Base-by-base conservation (phyloP, 2,329 filamentous ascomycete species). In the Colletotrichum musicola region DNA sequence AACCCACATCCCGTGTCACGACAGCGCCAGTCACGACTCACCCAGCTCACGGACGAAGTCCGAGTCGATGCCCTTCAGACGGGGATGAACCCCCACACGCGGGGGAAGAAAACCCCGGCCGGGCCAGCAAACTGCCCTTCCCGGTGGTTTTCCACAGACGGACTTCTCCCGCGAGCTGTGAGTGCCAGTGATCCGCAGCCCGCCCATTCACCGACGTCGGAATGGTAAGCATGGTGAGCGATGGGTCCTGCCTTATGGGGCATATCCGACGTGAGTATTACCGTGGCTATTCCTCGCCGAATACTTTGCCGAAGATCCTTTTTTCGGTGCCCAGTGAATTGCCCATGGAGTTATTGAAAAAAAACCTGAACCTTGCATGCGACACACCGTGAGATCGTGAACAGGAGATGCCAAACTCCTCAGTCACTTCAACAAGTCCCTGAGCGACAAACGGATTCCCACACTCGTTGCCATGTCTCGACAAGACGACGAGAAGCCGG, bases 121-220 rank as follows among this genome's bases (percentile, higher is more conserved):
- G n/a, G 40, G 2, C 40, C 22, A 38, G 14, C 35, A 35, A 40
- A 6, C 53, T 22, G 62, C 64, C 51, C n/a, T 18, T 59, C 20
- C 44, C 7, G n/a, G 56, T 9, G 16, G 49, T n/a, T 38, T 38
- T 1, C 22, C 22, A 25, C 18, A 6, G 30, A 4, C 46, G 10
- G 40, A n/a, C 10, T 5, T n/a, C 13, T n/a, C 40, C 16, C 13
- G 40, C 5, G 5, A 14, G 40, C 14, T 42, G 10, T 42, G 4
- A 13, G 40, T 14, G 40, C 30, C 30, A 35, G 58, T 14, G 47
- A 53, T 53, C 22, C 13, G 13, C 7, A 22, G 30, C 46, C 62
- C 66, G 30, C 46, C 62, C 66, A 61, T 42, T 65, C 55, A 68
- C 66, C 62, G 62, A 56, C 42, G 30, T 68, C 66, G 66, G 66